A percentile compares a stretch with the other conserved stretches of the same genome.
phyloP scores from a whole-genome alignment of 495 filamentous ascomycete genomes.

The Penicillium riverlandense region DNA sequence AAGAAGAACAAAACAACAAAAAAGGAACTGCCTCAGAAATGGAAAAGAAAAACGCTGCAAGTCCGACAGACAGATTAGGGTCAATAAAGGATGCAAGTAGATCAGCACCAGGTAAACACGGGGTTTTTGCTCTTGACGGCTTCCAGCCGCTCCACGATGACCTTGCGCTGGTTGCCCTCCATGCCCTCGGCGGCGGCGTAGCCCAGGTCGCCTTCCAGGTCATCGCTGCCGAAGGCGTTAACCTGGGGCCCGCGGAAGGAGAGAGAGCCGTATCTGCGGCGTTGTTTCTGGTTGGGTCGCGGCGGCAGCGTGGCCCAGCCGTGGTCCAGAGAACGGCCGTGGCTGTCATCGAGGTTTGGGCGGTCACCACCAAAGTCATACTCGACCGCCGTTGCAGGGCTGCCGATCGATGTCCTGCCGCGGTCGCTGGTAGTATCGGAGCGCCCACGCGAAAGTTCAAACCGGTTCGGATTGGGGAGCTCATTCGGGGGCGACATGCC shows the following conservation, averaged over 20 bases:
- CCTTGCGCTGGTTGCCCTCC: conserved; percentile 81
- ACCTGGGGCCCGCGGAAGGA: conserved; percentile 23
- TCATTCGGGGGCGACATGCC: conserved; percentile 48
- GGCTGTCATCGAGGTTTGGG: conserved; percentile 16
- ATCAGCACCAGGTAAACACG: conserved; percentile 95
- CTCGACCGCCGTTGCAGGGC: conserved; percentile 28
- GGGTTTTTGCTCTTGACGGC: conserved; percentile 92
- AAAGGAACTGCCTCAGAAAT: neutral
- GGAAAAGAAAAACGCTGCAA: conserved; percentile 8
- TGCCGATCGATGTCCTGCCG: conserved; percentile 26
- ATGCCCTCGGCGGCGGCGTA: conserved; percentile 91
- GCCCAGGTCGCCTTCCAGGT: conserved; percentile 85
- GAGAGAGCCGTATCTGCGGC: conserved; percentile 36
- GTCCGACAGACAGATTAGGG: conserved; percentile 14
- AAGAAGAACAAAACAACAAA: conserved; percentile 2
- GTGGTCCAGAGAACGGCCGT: conserved; percentile 25
- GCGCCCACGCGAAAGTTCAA: conserved; percentile 63
- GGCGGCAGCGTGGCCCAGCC: conserved; percentile 33
- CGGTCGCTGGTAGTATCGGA: conserved; percentile 35
- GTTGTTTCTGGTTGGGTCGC: conserved; percentile 24
- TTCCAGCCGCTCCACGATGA: conserved; percentile 94
- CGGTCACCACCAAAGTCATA: conserved; percentile 18
- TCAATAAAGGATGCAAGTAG: conserved; percentile 7
- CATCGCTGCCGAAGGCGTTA: conserved; percentile 56
- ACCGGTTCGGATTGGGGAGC: conserved; percentile 74